These are phyloP conservation scores for Exidia glandulosa DNA, from an alignment of 768 basidiomycete species.

Conservation along the genomic window DNA sequence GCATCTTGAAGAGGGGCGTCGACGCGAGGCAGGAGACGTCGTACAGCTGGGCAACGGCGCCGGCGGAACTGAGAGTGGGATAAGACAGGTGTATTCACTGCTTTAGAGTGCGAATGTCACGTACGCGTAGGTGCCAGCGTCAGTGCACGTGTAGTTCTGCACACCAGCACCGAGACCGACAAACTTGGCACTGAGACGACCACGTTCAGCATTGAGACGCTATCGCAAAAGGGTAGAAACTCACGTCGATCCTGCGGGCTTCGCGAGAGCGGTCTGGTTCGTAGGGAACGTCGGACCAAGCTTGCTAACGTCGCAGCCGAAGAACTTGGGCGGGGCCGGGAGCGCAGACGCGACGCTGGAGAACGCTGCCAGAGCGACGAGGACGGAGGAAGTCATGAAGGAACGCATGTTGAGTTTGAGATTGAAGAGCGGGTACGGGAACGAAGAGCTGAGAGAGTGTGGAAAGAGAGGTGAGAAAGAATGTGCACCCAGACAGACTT, in stretches of 20 bases:
- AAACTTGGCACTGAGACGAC: not conserved
- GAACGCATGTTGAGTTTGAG: not conserved
- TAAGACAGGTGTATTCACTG: not conserved
- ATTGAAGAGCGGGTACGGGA: not conserved
- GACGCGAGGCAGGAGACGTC: conserved; percentile 17
- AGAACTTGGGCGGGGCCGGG: not conserved
- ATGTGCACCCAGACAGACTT: not conserved
- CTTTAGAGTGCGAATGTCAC: not conserved
- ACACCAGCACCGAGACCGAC: conserved; percentile 12
- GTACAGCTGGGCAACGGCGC: conserved; percentile 14
- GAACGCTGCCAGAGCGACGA: not conserved
- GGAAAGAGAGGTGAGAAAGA: not conserved
- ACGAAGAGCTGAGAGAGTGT: not conserved
- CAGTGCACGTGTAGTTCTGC: conserved; percentile 25
- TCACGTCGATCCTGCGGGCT: not conserved
- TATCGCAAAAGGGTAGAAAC: too few relatives aligned
- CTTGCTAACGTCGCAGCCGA: not conserved
- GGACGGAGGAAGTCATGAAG: not conserved
- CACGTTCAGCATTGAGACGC: not conserved
- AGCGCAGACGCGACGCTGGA: not conserved
- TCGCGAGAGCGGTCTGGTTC: not conserved
- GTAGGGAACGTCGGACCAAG: not conserved
- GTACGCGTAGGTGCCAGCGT: conserved; percentile 9
- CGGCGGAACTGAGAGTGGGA: conserved; percentile 2
- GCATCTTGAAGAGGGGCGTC: not conserved